Conservation (phyloP, 148 eudicot species). For the Chenopodium formosanum region DNA sequence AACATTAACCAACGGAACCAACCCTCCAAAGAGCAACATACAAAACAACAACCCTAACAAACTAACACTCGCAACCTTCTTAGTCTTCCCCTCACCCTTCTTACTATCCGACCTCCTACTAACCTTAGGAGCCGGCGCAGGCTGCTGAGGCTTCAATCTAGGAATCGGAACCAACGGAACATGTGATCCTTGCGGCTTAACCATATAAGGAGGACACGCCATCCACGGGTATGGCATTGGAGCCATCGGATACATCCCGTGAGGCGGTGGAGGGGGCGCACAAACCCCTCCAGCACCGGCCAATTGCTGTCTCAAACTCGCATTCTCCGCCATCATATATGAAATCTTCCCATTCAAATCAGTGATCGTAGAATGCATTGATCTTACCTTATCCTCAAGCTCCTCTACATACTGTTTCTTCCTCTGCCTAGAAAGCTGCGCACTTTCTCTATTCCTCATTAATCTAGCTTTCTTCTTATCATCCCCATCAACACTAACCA, state of each 20-base stretch:
- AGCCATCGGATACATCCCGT: constrained; percentile 58
- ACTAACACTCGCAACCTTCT: constrained; percentile 93
- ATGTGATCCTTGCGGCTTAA: constrained; percentile 73
- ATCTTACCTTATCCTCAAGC: constrained; percentile 85
- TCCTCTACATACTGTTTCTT: constrained; percentile 93
- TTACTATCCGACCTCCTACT: constrained; percentile 52
- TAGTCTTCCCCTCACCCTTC: constrained; percentile 64
- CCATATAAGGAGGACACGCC: constrained; percentile 64
- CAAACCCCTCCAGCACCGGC: constrained; percentile 30
- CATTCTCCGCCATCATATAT: constrained; percentile 74
- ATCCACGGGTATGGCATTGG: constrained; percentile 90
- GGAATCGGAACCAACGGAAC: constrained; percentile 93
- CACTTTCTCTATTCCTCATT: constrained; percentile 90
- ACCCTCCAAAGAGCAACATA: constrained; percentile 73
- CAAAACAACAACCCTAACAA: constrained; percentile 77
- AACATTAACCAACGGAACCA: constrained; percentile 70
- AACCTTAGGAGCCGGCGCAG: constrained; percentile 41
- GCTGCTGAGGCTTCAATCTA: constrained; percentile 63
- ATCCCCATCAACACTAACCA: constrained; percentile 35
- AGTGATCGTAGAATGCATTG: constrained; percentile 76
- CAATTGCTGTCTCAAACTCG: constrained; percentile 60
- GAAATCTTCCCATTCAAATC: constrained; percentile 70
- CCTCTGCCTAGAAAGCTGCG: constrained; percentile 90
- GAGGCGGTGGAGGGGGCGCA: constrained; percentile 34
- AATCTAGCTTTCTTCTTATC: constrained; percentile 78